Percentiles rank a stretch among this genome's conserved stretches.
Conservation (phyloP, 176 grass and related monocot genomes). For the Sorghum bicolor region Sorghum_bicolor_NCBIv3 NC_012878.2:2504001-2504500, state of each 20-base stretch:
- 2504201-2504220: constrained; percentile 39
- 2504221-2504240: background rate
- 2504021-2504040: constrained; percentile 68
- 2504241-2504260: background rate
- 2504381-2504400: constrained; percentile 57
- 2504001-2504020: constrained; percentile 51
- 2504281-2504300: background rate
- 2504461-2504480: too few relatives aligned
- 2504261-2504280: background rate
- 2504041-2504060: constrained; percentile 52
- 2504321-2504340: constrained; percentile 61
- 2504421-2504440: constrained; percentile 63
- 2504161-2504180: constrained; percentile 33
- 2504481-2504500: too few relatives aligned
- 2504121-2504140: constrained; percentile 73
- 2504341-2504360: constrained; percentile 51
- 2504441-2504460: background rate
- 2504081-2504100: background rate
- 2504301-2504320: constrained; percentile 40
- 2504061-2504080: constrained; percentile 64
- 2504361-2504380: constrained; percentile 65
- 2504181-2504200: constrained; percentile 36
- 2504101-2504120: background rate
- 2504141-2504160: background rate
- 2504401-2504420: constrained; percentile 87